Conservation (phyloP, 371 early-diverging fungal species). For the Mortierella sp. region DNA sequence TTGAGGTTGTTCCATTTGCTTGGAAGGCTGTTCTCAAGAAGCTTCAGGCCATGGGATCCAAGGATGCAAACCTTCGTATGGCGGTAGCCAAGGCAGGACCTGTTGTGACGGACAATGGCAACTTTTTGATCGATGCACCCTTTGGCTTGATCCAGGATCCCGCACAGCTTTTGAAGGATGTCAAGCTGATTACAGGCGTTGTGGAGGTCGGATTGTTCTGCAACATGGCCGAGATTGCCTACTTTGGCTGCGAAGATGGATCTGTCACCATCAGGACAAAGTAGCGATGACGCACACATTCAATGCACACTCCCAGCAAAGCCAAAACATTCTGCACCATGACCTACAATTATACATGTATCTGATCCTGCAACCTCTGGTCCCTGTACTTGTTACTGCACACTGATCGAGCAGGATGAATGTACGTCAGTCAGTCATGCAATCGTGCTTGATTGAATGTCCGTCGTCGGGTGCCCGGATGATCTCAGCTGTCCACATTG, state of each 20-base stretch:
- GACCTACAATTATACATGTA: no score
- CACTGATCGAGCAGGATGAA: no score
- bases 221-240: constrained; percentile 83
- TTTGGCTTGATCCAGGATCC: constrained; percentile 80
- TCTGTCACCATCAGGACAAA: constrained; percentile 51
- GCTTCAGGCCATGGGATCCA: constrained; percentile 56
- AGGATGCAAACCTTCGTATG: constrained; percentile 79
- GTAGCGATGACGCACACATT: no score
- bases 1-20: constrained; percentile 90
- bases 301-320: no score
- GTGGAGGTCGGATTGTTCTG: constrained; percentile 94
- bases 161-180: constrained; percentile 59
- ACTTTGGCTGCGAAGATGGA: constrained; percentile 86
- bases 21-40: constrained; percentile 64
- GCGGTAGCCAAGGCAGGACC: constrained; percentile 93
- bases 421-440: no score
- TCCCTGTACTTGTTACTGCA: no score
- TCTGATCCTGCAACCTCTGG: no score
- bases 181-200: constrained; percentile 85
- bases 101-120: constrained; percentile 95
- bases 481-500: no score
- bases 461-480: no score
- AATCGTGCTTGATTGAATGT: no score
- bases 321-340: no score
- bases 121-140: constrained; percentile 89